Evolutionary conservation across 148 eudicot genomes (phyloP).

Genomic region (Nepenthes mirabilis): DNA sequence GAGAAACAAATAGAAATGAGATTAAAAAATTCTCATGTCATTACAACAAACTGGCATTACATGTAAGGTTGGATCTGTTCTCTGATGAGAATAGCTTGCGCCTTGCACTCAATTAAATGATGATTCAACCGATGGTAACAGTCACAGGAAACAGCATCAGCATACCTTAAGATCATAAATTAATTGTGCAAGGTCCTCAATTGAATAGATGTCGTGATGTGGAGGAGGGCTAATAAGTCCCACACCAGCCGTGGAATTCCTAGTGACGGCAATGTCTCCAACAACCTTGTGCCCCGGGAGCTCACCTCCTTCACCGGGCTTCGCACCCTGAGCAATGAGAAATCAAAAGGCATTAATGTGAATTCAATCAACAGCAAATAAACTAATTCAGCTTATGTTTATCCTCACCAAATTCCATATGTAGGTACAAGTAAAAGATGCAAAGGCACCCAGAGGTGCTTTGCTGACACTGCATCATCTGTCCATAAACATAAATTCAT

Average conservation of each 20-base stretch:
- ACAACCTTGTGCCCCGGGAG: constrained; percentile 98
- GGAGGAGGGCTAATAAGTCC: constrained; percentile 99
- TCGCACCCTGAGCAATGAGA: constrained; percentile 60
- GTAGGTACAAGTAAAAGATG: constrained; percentile 55
- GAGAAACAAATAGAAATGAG: constrained; percentile 9
- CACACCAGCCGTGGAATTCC: constrained; percentile 98
- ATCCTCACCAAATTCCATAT: constrained; percentile 66
- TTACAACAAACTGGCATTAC: background rate
- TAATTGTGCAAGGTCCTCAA: constrained; percentile 96
- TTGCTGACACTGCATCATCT: constrained; percentile 57
- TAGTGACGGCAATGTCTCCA: constrained; percentile 90
- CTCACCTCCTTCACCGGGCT: constrained; percentile 99
- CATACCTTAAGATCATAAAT: constrained; percentile 90
- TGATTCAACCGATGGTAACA: background rate
- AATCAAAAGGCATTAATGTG: background rate
- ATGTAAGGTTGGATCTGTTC: background rate
- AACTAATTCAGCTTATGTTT: constrained; percentile 19
- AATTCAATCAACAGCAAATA: constrained; percentile 3
- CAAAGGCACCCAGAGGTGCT: constrained; percentile 56
- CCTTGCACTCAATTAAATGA: no score
- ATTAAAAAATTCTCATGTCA: background rate
- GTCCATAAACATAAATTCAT: constrained; percentile 67
- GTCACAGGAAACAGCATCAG: background rate
- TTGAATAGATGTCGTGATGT: constrained; percentile 95
- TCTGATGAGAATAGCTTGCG: background rate